Evolutionary conservation across 768 basidiomycete genomes (phyloP), one percentile per base, ranked within the genome.

Genomic region (Podaxis carcinomalis): DNA sequence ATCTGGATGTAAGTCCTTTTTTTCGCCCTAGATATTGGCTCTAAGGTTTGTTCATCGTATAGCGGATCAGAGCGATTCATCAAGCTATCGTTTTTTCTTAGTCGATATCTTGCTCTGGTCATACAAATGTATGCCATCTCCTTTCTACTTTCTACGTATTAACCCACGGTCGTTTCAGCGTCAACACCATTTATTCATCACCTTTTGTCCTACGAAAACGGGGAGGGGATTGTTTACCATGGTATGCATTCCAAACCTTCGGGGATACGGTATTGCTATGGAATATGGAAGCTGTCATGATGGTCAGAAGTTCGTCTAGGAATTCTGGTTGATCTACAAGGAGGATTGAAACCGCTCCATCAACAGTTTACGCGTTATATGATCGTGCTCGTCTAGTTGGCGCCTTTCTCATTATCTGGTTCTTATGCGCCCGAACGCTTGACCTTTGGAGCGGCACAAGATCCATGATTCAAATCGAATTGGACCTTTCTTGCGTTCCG

Each of bases 231-330:
- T 57, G 56, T 35, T n/a, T 23, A 13, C 14, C 44, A 5, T 57
- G 42, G 56, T 28, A 49, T 32, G 5, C 19, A 19, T 44, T 47
- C 27, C 56, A 57, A 13, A 35, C 5, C 13, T n/a, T 16, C 19
- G 25, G 27, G 19, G 11, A 13, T n/a, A 0, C 16, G 11, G 2
- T 57, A 16, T 13, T 57, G 2, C 56, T 57, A 1, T 16, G 44
- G 4, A 57, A 57, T 32, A 32, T 57, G 56, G 56, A 57, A 5
- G 1, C 37, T 10, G 27, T 47, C 19, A 57, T 57, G 56, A 57
- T 57, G 56, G 35, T 57, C 19, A n/a, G 56, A 47, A 44, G 56
- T 57, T 19, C 14, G 56, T 47, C 13, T 44, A 19, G 3, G 1
- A 19, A 16, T 19, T 44, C 42, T n/a, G 14, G 19, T 44, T 44